Conservation (phyloP, 495 filamentous ascomycete species). For the Neurospora sp. region DNA sequence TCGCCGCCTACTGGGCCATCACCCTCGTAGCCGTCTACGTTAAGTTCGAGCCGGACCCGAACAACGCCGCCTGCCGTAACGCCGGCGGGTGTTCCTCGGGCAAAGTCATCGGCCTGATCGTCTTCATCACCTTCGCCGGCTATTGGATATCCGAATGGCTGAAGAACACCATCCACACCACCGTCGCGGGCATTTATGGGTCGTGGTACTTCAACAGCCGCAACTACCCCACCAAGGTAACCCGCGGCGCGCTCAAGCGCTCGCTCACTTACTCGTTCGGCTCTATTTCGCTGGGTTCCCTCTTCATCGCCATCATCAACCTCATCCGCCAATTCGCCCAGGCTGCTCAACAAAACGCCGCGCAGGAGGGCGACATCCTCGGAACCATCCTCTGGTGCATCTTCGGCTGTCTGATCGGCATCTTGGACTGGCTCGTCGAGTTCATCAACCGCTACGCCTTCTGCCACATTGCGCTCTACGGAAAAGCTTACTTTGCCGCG, state of each 20-base stretch:
- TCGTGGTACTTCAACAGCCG: slow-evolving; percentile 80
- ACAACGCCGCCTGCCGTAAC: slow-evolving; percentile 56
- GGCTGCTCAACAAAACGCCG: slow-evolving; percentile 55
- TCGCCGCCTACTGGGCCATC: slow-evolving; percentile 54
- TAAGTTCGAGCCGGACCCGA: slow-evolving; percentile 57
- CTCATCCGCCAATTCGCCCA: slow-evolving; percentile 68
- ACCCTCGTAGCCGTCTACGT: slow-evolving; percentile 62
- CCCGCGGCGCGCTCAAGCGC: slow-evolving; percentile 64
- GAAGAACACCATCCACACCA: slow-evolving; percentile 86
- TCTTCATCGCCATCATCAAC: slow-evolving; percentile 83
- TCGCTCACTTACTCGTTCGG: slow-evolving; percentile 86
- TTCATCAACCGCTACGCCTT: slow-evolving; percentile 81
- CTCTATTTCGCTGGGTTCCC: slow-evolving; percentile 73
- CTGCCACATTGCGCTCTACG: slow-evolving; percentile 84
- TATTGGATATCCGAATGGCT: slow-evolving; percentile 91
- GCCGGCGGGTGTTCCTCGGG: slow-evolving; percentile 61
- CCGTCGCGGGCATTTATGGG: slow-evolving; percentile 79
- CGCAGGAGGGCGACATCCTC: slow-evolving; percentile 56
- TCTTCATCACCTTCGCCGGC: slow-evolving; percentile 79
- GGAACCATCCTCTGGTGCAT: slow-evolving; percentile 59
- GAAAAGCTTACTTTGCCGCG: slow-evolving; percentile 71
- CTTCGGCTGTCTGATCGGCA: slow-evolving; percentile 60
- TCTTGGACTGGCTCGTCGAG: slow-evolving; percentile 77
- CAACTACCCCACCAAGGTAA: slow-evolving; percentile 64
- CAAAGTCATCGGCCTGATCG: slow-evolving; percentile 73